Conservation (phyloP, 768 basidiomycete genomes). For the Serpula lacrymans region DNA sequence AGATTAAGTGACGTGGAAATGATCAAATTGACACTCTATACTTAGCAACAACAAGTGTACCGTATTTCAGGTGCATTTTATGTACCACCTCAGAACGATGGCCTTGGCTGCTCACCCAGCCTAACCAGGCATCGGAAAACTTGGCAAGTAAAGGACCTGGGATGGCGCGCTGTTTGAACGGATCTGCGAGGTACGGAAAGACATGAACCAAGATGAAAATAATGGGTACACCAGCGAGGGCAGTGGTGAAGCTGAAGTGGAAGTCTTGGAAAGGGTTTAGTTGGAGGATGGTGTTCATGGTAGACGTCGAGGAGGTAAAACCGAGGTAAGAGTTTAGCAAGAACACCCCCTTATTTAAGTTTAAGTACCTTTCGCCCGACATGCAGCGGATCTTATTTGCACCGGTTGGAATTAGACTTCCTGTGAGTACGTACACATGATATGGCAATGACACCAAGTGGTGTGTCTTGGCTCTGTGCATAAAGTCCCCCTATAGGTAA, state of each 20-base stretch:
- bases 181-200: conserved; percentile 53
- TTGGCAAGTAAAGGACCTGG: conserved; percentile 73
- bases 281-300: background rate
- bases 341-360: too few species aligned
- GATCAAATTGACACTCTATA: background rate
- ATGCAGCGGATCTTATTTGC: too few species aligned
- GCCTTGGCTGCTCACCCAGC: conserved; percentile 58
- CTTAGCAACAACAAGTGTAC: conserved; percentile 33
- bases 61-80: conserved; percentile 67
- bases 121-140: conserved; percentile 74
- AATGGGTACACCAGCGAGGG: conserved; percentile 12
- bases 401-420: too few species aligned
- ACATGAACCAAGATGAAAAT: conserved; percentile 28
- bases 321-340: too few species aligned
- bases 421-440: too few species aligned
- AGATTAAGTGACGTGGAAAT: background rate
- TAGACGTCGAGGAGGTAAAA: background rate
- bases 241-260: conserved; percentile 3
- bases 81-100: conserved; percentile 77
- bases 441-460: too few species aligned
- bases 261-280: background rate
- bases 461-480: too few species aligned
- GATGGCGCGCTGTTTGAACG: conserved; percentile 53
- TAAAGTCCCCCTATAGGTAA: too few species aligned
- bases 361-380: too few species aligned